Evolutionary conservation across 108 stramenopile genomes (phyloP).

Genomic region (Cyclostephanos invisitatus): DNA sequence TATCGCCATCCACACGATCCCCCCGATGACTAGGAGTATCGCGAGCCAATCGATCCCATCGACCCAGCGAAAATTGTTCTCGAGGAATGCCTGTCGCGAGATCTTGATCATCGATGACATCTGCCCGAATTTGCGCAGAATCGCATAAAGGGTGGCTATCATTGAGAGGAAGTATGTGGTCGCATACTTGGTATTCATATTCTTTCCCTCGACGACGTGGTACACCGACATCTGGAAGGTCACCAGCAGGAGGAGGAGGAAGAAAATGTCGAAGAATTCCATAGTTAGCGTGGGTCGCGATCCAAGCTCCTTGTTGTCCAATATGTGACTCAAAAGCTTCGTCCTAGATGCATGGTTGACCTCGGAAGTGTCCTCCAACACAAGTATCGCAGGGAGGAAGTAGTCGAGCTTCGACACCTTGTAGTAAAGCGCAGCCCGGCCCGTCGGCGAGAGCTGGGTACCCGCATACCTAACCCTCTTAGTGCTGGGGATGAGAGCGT

Average conservation of each 20-base stretch:
- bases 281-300: conserved; percentile 44
- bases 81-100: conserved; percentile 47
- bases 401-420: conserved; percentile 50
- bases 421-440: conserved; percentile 41
- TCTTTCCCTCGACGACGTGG: conserved; percentile 42
- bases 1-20: conserved; percentile 50
- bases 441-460: conserved; percentile 37
- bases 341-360: conserved; percentile 48
- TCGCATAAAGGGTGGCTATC: conserved; percentile 42
- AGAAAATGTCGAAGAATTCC: conserved; percentile 52
- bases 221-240: conserved; percentile 51
- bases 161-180: conserved; percentile 47
- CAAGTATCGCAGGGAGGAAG: conserved; percentile 50
- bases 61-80: conserved; percentile 52
- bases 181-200: conserved; percentile 22
- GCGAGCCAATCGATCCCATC: conserved; percentile 49
- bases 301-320: conserved; percentile 51
- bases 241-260: conserved; percentile 39
- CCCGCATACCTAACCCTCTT: conserved; percentile 48
- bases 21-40: conserved; percentile 39
- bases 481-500: conserved; percentile 44
- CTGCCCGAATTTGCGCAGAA: conserved; percentile 49
- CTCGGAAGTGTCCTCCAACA: conserved; percentile 47
- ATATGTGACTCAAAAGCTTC: conserved; percentile 45
- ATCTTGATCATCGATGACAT: conserved; percentile 55